These are phyloP conservation scores for Thielaviopsis ethacetica DNA, from an alignment of 2,329 filamentous ascomycete genomes.

Conservation along the genomic window DNA sequence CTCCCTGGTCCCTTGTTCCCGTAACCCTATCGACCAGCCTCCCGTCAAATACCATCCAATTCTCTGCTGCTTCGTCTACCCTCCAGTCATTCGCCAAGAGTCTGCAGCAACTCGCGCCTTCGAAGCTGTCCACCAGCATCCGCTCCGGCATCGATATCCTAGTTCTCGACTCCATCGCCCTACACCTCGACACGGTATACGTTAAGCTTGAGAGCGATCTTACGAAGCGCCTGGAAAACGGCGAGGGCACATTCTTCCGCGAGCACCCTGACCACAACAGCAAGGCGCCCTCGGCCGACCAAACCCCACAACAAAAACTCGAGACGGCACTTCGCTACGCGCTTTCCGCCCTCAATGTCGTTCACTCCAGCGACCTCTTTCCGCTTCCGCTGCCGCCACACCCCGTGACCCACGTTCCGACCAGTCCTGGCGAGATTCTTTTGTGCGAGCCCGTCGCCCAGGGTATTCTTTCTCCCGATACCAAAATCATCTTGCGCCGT, in stretches of 20 bases:
- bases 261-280: conserved; percentile 29
- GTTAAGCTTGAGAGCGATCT: conserved; percentile 72
- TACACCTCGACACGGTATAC: conserved; percentile 71
- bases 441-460: conserved; percentile 93
- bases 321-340: conserved; percentile 56
- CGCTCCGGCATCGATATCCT: conserved; percentile 71
- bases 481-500: conserved; percentile 67
- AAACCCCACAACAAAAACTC: conserved; percentile 38
- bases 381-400: conserved; percentile 65
- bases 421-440: conserved; percentile 72
- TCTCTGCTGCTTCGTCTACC: conserved; percentile 53
- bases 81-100: conserved; percentile 65
- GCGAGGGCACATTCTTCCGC: conserved; percentile 67
- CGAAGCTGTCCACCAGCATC: conserved; percentile 54
- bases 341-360: conserved; percentile 52
- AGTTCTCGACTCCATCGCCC: conserved; percentile 61
- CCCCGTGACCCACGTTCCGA: conserved; percentile 69
- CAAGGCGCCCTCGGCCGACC: conserved; percentile 13
- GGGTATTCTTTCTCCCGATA: conserved; percentile 59
- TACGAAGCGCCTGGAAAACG: conserved; percentile 62
- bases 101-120: conserved; percentile 57
- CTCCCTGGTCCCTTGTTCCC: conserved; percentile 74
- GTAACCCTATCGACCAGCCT: conserved; percentile 48
- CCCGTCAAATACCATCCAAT: conserved; percentile 62
- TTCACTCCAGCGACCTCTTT: conserved; percentile 71